Evolutionary conservation across 2,329 filamentous ascomycete species (phyloP).

Genomic region (Aureobasidium sp.): DNA sequence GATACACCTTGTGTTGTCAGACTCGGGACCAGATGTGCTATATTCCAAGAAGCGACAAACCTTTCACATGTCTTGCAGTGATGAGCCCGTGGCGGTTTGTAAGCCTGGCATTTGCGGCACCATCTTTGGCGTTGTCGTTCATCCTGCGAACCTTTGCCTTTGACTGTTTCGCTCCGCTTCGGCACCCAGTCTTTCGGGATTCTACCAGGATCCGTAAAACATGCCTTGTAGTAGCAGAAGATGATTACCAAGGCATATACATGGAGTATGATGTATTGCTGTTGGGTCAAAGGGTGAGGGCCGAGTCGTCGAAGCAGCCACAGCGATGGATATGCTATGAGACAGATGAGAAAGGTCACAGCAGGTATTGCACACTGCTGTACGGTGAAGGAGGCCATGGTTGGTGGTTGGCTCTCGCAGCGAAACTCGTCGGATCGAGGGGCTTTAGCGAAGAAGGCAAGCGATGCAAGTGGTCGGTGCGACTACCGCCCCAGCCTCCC

Average conservation of each 20-base stretch:
- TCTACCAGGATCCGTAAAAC: constrained; percentile 48
- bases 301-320: constrained; percentile 53
- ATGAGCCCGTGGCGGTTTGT: constrained; percentile 69
- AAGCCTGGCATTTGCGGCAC: constrained; percentile 67
- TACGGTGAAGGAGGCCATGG: constrained; percentile 12
- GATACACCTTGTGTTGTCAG: constrained; percentile 37
- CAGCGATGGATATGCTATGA: constrained; percentile 66
- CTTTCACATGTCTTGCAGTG: constrained; percentile 70
- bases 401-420: neutral
- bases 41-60: constrained; percentile 26
- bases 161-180: neutral
- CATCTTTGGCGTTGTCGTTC: constrained; percentile 40
- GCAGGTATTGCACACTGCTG: constrained; percentile 54
- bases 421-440: neutral
- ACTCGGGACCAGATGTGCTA: neutral
- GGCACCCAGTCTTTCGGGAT: constrained; percentile 39
- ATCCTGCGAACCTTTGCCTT: neutral
- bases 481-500: neutral
- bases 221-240: constrained; percentile 60
- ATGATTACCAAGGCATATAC: constrained; percentile 53
- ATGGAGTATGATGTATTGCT: constrained; percentile 58
- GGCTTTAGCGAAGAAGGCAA: neutral
- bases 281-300: constrained; percentile 48
- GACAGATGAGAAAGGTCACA: constrained; percentile 56
- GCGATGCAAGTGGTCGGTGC: neutral